phyloP scores from a whole-genome alignment of 2,329 filamentous ascomycete genomes.

The Phaeosphaeriaceae sp. region DNA sequence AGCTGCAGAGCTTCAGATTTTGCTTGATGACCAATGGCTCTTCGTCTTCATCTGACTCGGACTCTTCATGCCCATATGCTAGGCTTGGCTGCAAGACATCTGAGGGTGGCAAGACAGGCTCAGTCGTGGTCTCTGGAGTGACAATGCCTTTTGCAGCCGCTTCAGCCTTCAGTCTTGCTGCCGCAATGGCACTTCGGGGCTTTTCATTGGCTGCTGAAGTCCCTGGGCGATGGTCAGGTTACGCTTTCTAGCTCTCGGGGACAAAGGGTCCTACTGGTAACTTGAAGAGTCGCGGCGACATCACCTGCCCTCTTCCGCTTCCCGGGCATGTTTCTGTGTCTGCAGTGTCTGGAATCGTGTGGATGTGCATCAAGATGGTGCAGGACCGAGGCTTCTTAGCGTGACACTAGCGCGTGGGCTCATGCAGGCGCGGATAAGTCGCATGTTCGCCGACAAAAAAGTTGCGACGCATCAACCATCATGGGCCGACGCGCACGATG shows the following conservation, averaged over 20 bases:
- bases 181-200: slow-evolving; percentile 43
- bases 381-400: slow-evolving; percentile 24
- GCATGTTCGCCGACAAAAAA: slow-evolving; percentile 36
- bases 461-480: slow-evolving; percentile 24
- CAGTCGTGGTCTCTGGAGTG: slow-evolving; percentile 17
- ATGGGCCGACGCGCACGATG: slow-evolving; percentile 32
- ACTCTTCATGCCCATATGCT: slow-evolving; percentile 26
- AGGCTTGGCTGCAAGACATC: slow-evolving; percentile 20
- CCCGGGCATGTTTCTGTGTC: slow-evolving; percentile 31
- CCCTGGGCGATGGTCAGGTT: slow-evolving; percentile 11
- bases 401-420: slow-evolving; percentile 21
- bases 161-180: slow-evolving; percentile 38
- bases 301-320: slow-evolving; percentile 38
- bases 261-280: slow-evolving; percentile 15
- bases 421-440: slow-evolving; percentile 21
- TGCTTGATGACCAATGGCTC: slow-evolving; percentile 15
- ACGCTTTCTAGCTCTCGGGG: neutral
- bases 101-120: slow-evolving; percentile 20
- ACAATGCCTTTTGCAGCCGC: slow-evolving; percentile 16
- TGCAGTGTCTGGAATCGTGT: neutral
- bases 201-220: slow-evolving; percentile 14
- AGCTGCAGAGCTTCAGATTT: slow-evolving; percentile 41
- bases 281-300: neutral
- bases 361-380: slow-evolving; percentile 2
- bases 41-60: slow-evolving; percentile 25